A percentile compares a stretch with the other conserved stretches of the same genome.
Conservation (phyloP, 73 alveolate genomes). For the Tetrahymena malaccensis region DNA sequence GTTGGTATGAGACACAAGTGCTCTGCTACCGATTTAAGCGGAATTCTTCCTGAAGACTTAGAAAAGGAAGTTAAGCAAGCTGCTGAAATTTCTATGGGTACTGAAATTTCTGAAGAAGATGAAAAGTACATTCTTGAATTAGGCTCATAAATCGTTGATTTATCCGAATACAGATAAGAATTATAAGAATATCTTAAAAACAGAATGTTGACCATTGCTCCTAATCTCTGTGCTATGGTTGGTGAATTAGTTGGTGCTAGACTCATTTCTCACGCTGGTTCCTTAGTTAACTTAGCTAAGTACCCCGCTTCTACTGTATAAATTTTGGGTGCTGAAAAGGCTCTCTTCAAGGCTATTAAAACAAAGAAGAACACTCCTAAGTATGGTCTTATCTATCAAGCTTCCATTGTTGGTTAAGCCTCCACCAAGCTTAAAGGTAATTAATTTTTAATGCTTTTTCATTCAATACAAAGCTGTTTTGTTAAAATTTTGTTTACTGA, state of each 20-base stretch:
- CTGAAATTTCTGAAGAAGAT: constrained; percentile 97
- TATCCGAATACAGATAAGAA: constrained; percentile 77
- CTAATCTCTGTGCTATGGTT: constrained; percentile 86
- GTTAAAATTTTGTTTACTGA: background rate
- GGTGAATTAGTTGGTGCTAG: constrained; percentile 94
- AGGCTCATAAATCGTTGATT: constrained; percentile 64
- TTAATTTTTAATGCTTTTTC: background rate
- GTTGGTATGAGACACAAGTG: constrained; percentile 85
- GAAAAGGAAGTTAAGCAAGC: constrained; percentile 90
- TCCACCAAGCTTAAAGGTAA: constrained; percentile 75
- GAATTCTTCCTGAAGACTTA: constrained; percentile 79
- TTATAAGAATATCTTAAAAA: constrained; percentile 70
- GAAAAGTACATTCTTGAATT: constrained; percentile 69
- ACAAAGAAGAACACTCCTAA: constrained; percentile 92
- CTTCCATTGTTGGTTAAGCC: constrained; percentile 89
- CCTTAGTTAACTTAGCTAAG: constrained; percentile 80
- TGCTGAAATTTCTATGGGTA: constrained; percentile 95
- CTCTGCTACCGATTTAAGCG: constrained; percentile 57
- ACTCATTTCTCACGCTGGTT: constrained; percentile 92
- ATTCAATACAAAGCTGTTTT: too few relatives aligned
- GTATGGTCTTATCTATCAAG: constrained; percentile 89
- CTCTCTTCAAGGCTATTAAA: constrained; percentile 88
- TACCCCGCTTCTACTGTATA: constrained; percentile 95
- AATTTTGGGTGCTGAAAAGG: constrained; percentile 95
- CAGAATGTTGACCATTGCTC: constrained; percentile 89